Evolutionary conservation across 495 filamentous ascomycete genomes (phyloP).

Genomic region (Recurvomyces mirabilis): DNA sequence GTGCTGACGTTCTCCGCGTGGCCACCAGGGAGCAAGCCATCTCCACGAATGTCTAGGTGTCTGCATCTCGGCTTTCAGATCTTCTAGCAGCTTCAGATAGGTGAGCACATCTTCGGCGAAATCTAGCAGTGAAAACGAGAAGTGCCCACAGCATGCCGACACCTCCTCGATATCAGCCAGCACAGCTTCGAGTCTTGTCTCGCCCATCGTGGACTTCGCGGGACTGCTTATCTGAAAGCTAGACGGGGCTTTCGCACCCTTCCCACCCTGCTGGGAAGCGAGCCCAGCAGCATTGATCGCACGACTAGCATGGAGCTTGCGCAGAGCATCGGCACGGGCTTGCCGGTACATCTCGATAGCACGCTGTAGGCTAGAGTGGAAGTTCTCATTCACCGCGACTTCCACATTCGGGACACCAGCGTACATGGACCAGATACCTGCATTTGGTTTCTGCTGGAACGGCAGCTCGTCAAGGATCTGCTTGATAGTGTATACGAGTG

Average conservation of each 20-base stretch:
- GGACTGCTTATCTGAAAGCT: not conserved
- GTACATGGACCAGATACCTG: not conserved
- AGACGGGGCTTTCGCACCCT: not conserved
- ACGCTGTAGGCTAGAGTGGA: constrained; percentile 62
- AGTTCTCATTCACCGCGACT: constrained; percentile 66
- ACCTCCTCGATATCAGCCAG: constrained; percentile 95
- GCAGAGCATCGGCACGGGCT: constrained; percentile 62
- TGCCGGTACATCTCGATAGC: constrained; percentile 67
- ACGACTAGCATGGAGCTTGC: constrained; percentile 49
- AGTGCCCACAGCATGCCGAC: constrained; percentile 88
- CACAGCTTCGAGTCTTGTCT: constrained; percentile 44
- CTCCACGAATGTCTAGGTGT: constrained; percentile 56
- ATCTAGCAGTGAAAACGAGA: constrained; percentile 75
- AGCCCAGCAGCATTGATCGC: constrained; percentile 7
- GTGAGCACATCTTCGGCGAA: constrained; percentile 81
- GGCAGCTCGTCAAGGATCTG: constrained; percentile 82
- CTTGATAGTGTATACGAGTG: constrained; percentile 76
- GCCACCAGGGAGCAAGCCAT: constrained; percentile 76
- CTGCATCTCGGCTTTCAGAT: constrained; percentile 59
- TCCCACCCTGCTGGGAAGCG: not conserved
- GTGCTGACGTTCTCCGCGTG: not conserved
- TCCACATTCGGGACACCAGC: constrained; percentile 10
- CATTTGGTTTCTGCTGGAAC: constrained; percentile 40
- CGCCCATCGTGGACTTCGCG: not conserved
- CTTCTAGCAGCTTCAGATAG: constrained; percentile 73